phyloP scores from a whole-genome alignment of 2,329 filamentous ascomycete species.

The Exophiala lecanii-corni region DNA sequence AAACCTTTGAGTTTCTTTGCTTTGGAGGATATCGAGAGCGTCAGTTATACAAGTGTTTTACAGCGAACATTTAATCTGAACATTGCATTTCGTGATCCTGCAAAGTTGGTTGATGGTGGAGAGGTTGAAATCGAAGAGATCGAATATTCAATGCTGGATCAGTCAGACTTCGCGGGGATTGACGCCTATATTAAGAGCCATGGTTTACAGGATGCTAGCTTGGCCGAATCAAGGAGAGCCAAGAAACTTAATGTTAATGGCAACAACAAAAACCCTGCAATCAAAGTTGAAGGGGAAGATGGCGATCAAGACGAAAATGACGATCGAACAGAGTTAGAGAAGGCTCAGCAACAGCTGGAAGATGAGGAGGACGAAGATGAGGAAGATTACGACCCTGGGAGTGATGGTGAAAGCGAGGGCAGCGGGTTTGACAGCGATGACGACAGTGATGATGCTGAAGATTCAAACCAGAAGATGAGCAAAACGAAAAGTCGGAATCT shows the following conservation, averaged over 20 bases:
- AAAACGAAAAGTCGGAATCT: conserved; percentile 33
- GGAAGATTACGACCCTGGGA: conserved; percentile 50
- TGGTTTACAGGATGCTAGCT: conserved; percentile 57
- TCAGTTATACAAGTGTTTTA: conserved; percentile 61
- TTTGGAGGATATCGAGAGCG: conserved; percentile 54
- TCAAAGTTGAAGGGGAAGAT: conserved; percentile 10
- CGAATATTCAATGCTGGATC: conserved; percentile 63
- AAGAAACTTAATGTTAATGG: conserved; percentile 49
- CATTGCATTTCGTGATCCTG: conserved; percentile 37
- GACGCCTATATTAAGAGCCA: conserved; percentile 59
- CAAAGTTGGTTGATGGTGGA: conserved; percentile 15
- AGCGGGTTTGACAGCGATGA: conserved; percentile 43
- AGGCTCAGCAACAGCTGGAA: conserved; percentile 52
- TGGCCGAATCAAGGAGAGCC: conserved; percentile 56
- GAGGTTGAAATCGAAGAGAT: conserved; percentile 49
- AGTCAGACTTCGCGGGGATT: conserved; percentile 58
- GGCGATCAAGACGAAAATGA: conserved; percentile 35
- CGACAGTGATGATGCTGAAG: conserved; percentile 33
- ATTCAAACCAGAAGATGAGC: conserved; percentile 28
- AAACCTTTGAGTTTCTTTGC: conserved; percentile 61
- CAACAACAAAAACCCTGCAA: conserved; percentile 4
- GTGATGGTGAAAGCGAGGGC: conserved; percentile 44
- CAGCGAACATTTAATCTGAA: conserved; percentile 64
- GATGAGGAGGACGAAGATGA: conserved; percentile 42
- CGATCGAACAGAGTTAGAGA: conserved; percentile 55